These are phyloP conservation scores for Leptographium wingfieldii DNA, from an alignment of 2,329 filamentous ascomycete genomes.

Conservation along the genomic window DNA sequence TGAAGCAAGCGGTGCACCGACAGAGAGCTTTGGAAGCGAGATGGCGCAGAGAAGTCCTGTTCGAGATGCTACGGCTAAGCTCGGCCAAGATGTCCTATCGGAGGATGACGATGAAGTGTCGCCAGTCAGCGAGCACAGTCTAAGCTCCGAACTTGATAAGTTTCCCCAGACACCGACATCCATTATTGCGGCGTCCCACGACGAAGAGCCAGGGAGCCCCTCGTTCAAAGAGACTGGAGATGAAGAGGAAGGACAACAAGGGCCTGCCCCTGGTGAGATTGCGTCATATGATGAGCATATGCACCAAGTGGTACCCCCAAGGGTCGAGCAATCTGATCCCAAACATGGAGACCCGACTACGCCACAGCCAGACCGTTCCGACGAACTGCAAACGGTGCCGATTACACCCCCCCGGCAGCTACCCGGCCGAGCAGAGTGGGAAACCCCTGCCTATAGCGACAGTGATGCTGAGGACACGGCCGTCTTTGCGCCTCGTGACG, in stretches of 20 bases:
- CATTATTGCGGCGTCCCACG: background rate
- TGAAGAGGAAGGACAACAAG: background rate
- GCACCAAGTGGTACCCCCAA: background rate
- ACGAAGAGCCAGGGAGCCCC: background rate
- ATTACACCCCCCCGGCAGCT: background rate
- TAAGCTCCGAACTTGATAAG: background rate
- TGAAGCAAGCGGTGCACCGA: background rate
- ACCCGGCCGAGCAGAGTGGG: background rate
- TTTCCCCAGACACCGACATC: conserved; percentile 4
- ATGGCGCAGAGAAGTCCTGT: background rate
- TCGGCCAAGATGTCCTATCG: background rate
- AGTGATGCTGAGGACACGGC: conserved; percentile 11
- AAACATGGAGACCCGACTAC: background rate
- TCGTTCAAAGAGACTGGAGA: background rate
- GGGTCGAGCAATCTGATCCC: no score
- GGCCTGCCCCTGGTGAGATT: background rate
- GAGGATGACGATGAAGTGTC: background rate
- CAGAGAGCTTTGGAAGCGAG: background rate
- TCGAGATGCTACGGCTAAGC: no score
- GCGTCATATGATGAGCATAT: background rate
- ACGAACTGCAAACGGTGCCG: background rate
- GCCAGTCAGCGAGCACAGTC: no score
- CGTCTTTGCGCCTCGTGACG: conserved; percentile 17
- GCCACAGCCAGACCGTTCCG: background rate
- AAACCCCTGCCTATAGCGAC: background rate